Evolutionary conservation across 768 basidiomycete genomes (phyloP), one percentile per base, ranked within the genome.

Genomic region (Naganishia vaughanmartiniae): DNA sequence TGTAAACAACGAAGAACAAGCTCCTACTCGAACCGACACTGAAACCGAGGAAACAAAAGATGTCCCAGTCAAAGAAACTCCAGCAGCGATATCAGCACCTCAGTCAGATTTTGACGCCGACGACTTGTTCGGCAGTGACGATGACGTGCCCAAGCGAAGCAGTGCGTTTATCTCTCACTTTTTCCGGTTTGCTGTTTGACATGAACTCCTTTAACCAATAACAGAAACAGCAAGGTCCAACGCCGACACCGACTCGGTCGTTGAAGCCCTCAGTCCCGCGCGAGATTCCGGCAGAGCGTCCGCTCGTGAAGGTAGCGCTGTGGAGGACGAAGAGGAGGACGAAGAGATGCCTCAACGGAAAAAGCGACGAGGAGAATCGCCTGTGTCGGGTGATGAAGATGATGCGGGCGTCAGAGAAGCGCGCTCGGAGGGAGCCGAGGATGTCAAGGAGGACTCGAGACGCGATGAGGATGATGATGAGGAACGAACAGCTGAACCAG

Each of bases 291-390:
- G 42, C 10, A 15, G 67, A 24, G 28, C 21, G n/a, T n/a, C 42
- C 2, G 42, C 39, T 28, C 36, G 14, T 28, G 70, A 73, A 19
- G 67, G 67, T 0, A 73, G 51, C 68, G 86, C 88, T 55, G 88
- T 87, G 1, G 88, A 86, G 71, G 86, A 73, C n/a, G 82, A 86
- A 71, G 86, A 73, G 17, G 82, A 80, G 70, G 71, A 73, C 39
- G 76, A 80, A 3, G 76, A 81, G 66, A 78, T 78, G 70, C 79
- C 78, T 73, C 60, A 30, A 79, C 46, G 82, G 81, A 54, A 76
- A 77, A 76, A 72, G 45, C 69, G 72, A 30, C 70, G 66, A 11
- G 66, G 58, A 48, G 70, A 54, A 51, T 74, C 51, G 36, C 10
- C 79, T 75, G 67, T 80, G 74, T 75, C 83, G 66, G 76, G 78